Evolutionary conservation across 139 green algal species (phyloP), one percentile per base, ranked within the genome.

Genomic region (Bryopsis sp.): DNA sequence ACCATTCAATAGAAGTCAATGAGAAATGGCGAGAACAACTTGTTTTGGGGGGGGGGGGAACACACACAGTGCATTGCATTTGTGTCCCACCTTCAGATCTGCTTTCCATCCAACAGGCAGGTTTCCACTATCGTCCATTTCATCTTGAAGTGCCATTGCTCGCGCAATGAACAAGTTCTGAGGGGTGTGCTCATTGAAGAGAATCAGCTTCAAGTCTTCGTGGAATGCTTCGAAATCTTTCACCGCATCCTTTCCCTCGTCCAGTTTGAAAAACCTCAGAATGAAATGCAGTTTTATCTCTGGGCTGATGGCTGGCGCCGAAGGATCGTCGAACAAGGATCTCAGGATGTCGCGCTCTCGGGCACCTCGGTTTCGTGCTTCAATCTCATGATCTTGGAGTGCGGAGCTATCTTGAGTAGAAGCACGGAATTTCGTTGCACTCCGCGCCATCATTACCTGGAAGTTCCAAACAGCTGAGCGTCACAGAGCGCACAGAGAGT

Each of bases 151-250:
- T 4, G 46, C 43, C 8, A 72, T 37, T 35, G 35, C 66, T 31
- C 34, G 31, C 3, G 19, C 66, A 24, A 72, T 33, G 28, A 72
- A 63, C n/a, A 69, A 29, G 47, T 58, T 26, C 46, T 72, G 47
- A 6, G 47, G 43, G 8, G 6, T 69, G 24, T 28, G 4, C 3
- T 29, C 46, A n/a, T 4, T 7, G 47, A 72, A 72, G 3, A 72
- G n/a, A 6, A 39, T 57, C 22, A 47, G 8, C 24, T 43, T 38
- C 6, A 72, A 24, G 47, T 72, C 66, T 31, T 70, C 46, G 19
- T 34, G 5, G 24, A 72, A 69, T 2, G n/a, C 6, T 11, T 72
- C 46, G 66, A 72, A 72, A 33, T 72, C 47, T n/a, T 72, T 70
- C 47, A 72, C 66, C 6, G 22, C 66, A 15, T 38, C 28, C 47